These are phyloP conservation scores for Yamadazyma kanchanaburiensis DNA, from an alignment of 1,139 yeast species.

Conservation along the genomic window DNA sequence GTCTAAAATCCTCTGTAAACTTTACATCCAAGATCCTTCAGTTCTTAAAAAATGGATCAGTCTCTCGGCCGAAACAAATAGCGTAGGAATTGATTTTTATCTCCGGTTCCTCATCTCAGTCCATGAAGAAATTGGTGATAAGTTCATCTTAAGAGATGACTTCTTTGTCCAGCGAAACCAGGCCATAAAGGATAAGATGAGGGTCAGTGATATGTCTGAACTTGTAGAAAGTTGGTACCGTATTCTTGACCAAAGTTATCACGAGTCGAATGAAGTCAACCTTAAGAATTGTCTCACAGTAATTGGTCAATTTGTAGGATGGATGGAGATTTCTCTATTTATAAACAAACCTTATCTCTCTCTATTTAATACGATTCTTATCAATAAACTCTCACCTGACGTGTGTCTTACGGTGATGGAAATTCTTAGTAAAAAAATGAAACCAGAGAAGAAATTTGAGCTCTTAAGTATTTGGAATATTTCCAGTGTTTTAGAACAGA, in stretches of 20 bases:
- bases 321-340: slow-evolving; percentile 90
- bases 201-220: slow-evolving; percentile 70
- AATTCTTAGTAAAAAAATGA: slow-evolving; percentile 88
- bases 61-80: slow-evolving; percentile 16
- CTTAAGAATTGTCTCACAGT: slow-evolving; percentile 59
- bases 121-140: slow-evolving; percentile 93
- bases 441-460: slow-evolving; percentile 78
- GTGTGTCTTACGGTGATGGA: slow-evolving; percentile 75
- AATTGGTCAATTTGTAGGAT: slow-evolving; percentile 83
- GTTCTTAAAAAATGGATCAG: slow-evolving; percentile 65
- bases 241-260: slow-evolving; percentile 36
- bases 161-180: slow-evolving; percentile 63
- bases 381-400: slow-evolving; percentile 20
- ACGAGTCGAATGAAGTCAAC: slow-evolving; percentile 36
- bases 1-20: slow-evolving; percentile 64
- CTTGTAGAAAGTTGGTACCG: slow-evolving; percentile 69
- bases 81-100: slow-evolving; percentile 63
- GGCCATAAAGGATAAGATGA: slow-evolving; percentile 73
- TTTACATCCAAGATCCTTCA: slow-evolving; percentile 63
- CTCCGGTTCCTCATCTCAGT: slow-evolving; percentile 69
- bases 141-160: slow-evolving; percentile 68
- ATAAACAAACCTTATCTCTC: slow-evolving; percentile 64
- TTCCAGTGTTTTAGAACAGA: slow-evolving; percentile 42
- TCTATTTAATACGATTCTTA: slow-evolving; percentile 40
- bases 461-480: slow-evolving; percentile 68